A percentile compares a stretch with the other conserved stretches of the same genome.
These are phyloP conservation scores for Solanum bukasovii DNA, from an alignment of 257 asterid species.

Conservation along the genomic window DNA sequence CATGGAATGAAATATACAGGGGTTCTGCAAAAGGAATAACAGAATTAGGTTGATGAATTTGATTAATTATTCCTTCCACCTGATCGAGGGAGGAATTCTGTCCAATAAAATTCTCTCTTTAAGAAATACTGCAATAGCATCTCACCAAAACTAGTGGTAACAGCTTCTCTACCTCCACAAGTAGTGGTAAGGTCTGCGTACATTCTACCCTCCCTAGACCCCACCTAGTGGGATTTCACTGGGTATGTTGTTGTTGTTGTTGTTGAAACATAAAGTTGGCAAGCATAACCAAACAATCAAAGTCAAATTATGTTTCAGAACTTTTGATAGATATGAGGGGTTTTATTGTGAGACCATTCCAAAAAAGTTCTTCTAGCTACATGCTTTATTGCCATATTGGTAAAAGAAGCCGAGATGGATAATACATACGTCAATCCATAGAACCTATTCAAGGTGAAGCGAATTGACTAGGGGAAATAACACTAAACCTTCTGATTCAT, in stretches of 20 bases:
- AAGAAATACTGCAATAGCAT: background rate
- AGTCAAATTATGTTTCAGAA: background rate
- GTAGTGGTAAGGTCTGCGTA: background rate
- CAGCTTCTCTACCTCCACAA: background rate
- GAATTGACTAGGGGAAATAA: background rate
- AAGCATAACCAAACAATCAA: background rate
- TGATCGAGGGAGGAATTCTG: background rate
- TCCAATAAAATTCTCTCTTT: background rate
- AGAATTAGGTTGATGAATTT: background rate
- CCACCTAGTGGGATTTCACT: background rate
- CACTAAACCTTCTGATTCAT: background rate
- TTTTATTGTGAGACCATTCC: background rate
- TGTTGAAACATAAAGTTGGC: background rate
- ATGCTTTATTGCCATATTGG: background rate
- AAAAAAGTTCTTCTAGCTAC: background rate
- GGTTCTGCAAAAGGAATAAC: conserved; percentile 38
- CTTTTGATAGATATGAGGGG: background rate
- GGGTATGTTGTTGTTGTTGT: background rate
- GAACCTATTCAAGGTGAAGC: background rate
- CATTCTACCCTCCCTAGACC: background rate
- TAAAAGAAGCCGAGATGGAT: background rate
- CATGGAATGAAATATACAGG: conserved; percentile 54
- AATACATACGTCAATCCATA: background rate
- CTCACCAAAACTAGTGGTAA: background rate
- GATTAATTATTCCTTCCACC: background rate